Evolutionary conservation across 2,329 filamentous ascomycete species (phyloP), one percentile per base, ranked within the genome.

Genomic region (Alternaria rosae): DNA sequence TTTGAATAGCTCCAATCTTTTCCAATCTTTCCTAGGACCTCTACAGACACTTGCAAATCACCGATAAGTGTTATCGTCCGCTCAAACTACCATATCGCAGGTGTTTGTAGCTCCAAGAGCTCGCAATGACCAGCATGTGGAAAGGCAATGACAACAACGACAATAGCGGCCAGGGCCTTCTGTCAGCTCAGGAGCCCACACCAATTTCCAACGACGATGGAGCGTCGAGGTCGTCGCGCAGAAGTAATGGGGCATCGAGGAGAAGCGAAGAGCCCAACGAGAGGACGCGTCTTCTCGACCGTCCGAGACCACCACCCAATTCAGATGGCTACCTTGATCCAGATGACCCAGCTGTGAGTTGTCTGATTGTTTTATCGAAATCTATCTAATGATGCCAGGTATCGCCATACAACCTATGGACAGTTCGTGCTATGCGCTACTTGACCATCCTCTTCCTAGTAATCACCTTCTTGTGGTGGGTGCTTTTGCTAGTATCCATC

Each of bases 321-420:
- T 81, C 88, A 44, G 86, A 91, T 74, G 85, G 84, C 52, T 93
- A 90, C 72, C 83, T 94, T 57, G 91, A 90, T 71, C 91, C 91
- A 12, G 91, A 93, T 82, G 91, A 94, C 76, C 92, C 91, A 76
- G 91, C 91, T 67, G 92, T 97, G 79, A 79, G 87, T 59, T n/a
- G 5, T 32, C n/a, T 41, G 23, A 10, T 38, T n/a, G 38, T 21
- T 15, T 5, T 4, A 21, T 32, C 25, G 1, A 47, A 25, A n/a
- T 42, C 11, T 13, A 25, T 58, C 72, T 78, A 61, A 77, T 44
- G 12, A 26, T 50, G 20, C 5, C 52, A 82, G 84, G 89, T 92
- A 23, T 92, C 93, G 4, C 95, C 95, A 0, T 97, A 97, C 82
- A 99, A 99, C 72, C 87, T 98, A 38, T 97, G 93, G 91, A 92